Evolutionary conservation across 2,329 filamentous ascomycete genomes (phyloP), one percentile per base, ranked within the genome.

Genomic region (Clarireedia sp.): DNA sequence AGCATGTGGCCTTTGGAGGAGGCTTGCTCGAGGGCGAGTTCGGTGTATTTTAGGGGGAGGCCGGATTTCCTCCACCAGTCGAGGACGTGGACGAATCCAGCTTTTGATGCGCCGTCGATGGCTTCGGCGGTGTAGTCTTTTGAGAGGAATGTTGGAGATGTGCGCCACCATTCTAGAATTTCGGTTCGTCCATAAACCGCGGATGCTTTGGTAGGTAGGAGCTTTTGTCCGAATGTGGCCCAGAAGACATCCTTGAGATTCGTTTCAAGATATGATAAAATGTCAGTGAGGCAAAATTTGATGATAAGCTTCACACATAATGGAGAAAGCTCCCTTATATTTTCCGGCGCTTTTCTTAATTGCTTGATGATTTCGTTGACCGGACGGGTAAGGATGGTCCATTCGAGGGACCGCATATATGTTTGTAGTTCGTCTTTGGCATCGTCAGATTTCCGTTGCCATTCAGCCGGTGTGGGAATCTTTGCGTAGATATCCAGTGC

Each of bases 61-160:
- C 87, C 87, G 0, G 86, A 89, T 21, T 86, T 79, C 68, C 87
- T 87, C 92, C 92, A 97, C 88, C 90, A 95, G 65, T 96, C 88
- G 1, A 97, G 78, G 0, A 95, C 85, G 60, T 89, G 82, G 14
- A 95, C 80, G 63, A 90, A 94, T 4, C 92, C 91, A 56, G 89
- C 86, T 53, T 87, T 85, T 1, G 89, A 95, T 6, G 92, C 92
- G 29, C 87, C 87, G 67, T 97, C 90, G 24, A 97, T 78, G 10
- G 90, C 89, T 69, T 95, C 90, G 14, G 61, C 59, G 1, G 63
- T 68, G 36, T 96, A 96, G 66, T 95, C 89, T 67, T 92, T 91
- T 58, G 87, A 89, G 2, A 90, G 77, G 60, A 96, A 92, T 12
- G 85, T 89, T 0, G 85, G 83, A 14, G 88, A 91, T 33, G 86